Percentiles rank a stretch among this genome's conserved stretches.
Evolutionary conservation across 176 grass and related monocot genomes (phyloP).

Genomic region (Cymbopogon citratus): DNA sequence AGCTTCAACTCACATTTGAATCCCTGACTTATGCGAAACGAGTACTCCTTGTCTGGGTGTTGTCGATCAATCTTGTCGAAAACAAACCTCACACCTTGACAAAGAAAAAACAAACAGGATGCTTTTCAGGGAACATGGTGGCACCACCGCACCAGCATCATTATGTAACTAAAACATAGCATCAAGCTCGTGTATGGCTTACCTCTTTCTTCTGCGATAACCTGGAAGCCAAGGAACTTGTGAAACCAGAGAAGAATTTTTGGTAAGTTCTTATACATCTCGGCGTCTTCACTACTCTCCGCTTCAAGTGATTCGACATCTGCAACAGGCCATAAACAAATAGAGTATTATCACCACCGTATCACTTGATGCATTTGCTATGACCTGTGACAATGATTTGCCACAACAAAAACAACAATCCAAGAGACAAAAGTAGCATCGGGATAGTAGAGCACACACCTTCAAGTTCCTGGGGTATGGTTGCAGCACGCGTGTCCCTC

Average conservation of each 20-base stretch:
- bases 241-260: constrained; percentile 49
- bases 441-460: constrained; percentile 23
- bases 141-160: background rate
- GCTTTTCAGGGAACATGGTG: background rate
- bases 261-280: constrained; percentile 20
- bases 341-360: background rate
- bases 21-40: constrained; percentile 31
- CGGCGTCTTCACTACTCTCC: constrained; percentile 19
- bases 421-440: background rate
- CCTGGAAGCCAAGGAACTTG: constrained; percentile 48
- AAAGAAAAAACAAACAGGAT: background rate
- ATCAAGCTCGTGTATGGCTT: background rate
- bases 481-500: constrained; percentile 11
- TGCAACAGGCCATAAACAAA: constrained; percentile 2
- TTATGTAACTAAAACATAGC: background rate
- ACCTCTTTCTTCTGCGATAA: constrained; percentile 35
- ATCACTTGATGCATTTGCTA: background rate
- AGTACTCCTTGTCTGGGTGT: constrained; percentile 49
- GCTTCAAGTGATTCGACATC: constrained; percentile 45
- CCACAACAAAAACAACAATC: background rate
- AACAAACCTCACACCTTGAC: constrained; percentile 69
- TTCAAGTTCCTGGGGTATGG: constrained; percentile 29
- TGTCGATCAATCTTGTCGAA: constrained; percentile 63
- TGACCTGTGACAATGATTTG: background rate
- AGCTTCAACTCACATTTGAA: constrained; percentile 50